These are phyloP conservation scores for Cryphonectria parasitica DNA, from an alignment of 2,329 filamentous ascomycete species.

Conservation along the genomic window DNA sequence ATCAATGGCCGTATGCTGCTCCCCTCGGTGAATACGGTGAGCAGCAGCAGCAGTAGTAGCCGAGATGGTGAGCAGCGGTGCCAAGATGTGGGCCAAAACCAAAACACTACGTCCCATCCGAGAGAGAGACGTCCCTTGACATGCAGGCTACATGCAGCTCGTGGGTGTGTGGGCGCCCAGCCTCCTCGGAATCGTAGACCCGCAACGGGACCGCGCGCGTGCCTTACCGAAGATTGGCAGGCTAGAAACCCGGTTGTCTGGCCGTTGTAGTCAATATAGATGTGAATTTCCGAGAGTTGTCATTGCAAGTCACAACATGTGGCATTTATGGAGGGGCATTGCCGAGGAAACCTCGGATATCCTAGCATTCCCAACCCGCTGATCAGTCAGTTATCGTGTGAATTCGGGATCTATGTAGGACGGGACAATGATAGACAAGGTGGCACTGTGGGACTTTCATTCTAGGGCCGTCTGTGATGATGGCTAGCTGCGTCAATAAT, in stretches of 20 bases:
- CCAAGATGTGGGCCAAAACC: neutral
- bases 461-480: neutral
- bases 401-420: slow-evolving; percentile 3
- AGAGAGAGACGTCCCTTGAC: neutral
- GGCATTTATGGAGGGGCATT: neutral
- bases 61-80: neutral
- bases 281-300: neutral
- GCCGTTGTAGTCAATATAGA: neutral
- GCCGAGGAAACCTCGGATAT: slow-evolving; percentile 15
- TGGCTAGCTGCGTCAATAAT: slow-evolving; percentile 5
- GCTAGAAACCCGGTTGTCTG: no score
- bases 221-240: neutral
- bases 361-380: neutral
- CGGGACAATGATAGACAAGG: neutral
- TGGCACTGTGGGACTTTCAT: neutral
- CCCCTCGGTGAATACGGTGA: neutral
- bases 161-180: neutral
- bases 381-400: slow-evolving; percentile 1
- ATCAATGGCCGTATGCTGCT: neutral
- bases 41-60: neutral
- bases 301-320: neutral
- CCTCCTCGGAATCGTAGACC: neutral
- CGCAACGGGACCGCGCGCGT: neutral
- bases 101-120: neutral
- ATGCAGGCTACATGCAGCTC: slow-evolving; percentile 10